Evolutionary conservation across 352 stramenopile species (phyloP), one percentile per base, ranked within the genome.

Genomic region (Phytophthora agathidicida): DNA sequence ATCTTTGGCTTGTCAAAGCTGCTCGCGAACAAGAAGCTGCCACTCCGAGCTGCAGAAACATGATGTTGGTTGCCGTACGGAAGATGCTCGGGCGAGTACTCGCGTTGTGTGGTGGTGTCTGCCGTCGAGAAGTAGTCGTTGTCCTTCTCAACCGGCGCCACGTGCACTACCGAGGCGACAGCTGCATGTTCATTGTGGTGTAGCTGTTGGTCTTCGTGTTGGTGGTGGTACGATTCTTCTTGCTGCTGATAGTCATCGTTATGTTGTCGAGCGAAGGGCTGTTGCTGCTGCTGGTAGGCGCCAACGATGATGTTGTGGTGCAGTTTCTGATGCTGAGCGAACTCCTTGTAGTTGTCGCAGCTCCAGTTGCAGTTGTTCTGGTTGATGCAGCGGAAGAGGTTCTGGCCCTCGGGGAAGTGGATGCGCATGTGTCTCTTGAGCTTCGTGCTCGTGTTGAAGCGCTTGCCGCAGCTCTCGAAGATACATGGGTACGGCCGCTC

Each of bases 361-460:
- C 55, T 75, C 73, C 77, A 91, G 23, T 38, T 53, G 57, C 83
- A 92, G 48, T 68, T 55, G 6, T 16, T 8, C 38, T 71, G 61
- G n/a, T 60, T 72, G 7, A 83, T 74, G 69, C 84, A 93, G 16
- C 69, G 81, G 62, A 93, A 93, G 31, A 91, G 53, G 43, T 89
- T 86, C 31, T 88, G 71, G 3, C 77, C 84, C 7, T 93, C 80
- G 1, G 84, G 84, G 50, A 91, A 95, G 58, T 96, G 86, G 59
- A 91, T 91, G 49, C 85, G 84, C 83, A 94, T 91, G 68, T 96
- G 86, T 14, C 86, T 74, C 71, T 93, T 93, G 39, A 96, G 75
- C 67, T 96, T 96, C n/a, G 85, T 93, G 67, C 83, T 93, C 20
- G 85, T 96, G 65, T 93, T 93, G 56, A 96, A 96, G 31, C 79